phyloP scores from a whole-genome alignment of 192 early-diverging fungal species.

The Tieghemiomyces parasiticus region DNA sequence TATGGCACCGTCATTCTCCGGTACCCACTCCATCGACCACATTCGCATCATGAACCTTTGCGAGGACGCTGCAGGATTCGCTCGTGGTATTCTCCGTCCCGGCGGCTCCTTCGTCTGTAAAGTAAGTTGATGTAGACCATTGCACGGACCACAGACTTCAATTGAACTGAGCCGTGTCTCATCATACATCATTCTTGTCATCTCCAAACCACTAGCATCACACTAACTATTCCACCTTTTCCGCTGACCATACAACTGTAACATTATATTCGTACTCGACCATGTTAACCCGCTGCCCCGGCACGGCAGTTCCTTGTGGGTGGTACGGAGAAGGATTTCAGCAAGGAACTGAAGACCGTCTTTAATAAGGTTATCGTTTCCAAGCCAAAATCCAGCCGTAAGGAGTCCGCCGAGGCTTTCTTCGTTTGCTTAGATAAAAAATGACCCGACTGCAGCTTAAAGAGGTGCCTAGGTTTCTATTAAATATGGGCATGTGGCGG shows the following conservation, averaged over 20 bases:
- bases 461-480: too few relatives aligned
- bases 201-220: background rate
- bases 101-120: constrained; percentile 44
- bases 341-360: constrained; percentile 20
- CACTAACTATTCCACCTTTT: background rate
- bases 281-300: background rate
- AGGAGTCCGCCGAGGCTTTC: constrained; percentile 54
- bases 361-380: constrained; percentile 45
- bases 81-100: constrained; percentile 31
- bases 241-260: background rate
- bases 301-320: constrained; percentile 37
- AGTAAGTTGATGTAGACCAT: background rate
- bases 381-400: constrained; percentile 52
- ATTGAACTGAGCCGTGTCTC: too few relatives aligned
- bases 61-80: constrained; percentile 45
- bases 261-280: too few relatives aligned
- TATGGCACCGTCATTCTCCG: constrained; percentile 73
- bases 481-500: too few relatives aligned
- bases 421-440: constrained; percentile 41
- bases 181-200: background rate
- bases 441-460: too few relatives aligned
- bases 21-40: constrained; percentile 50
- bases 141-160: background rate
- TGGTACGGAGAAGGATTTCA: constrained; percentile 33
- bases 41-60: constrained; percentile 47